These are phyloP conservation scores for Schizophyllum amplum DNA, from an alignment of 1,284 basidiomycete species.

Conservation along the genomic window DNA sequence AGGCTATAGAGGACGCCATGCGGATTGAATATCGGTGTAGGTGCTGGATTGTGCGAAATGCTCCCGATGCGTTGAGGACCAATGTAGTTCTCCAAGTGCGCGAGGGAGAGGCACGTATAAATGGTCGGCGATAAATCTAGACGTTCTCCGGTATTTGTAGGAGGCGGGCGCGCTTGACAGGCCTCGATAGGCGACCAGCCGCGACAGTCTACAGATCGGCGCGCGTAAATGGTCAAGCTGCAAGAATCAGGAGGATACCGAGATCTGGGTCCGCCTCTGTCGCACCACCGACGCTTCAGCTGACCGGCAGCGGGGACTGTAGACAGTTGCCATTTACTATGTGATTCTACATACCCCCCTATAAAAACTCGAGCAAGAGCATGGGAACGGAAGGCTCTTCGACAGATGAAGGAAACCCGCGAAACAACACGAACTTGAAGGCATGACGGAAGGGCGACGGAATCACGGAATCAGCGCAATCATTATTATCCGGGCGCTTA, in stretches of 20 bases:
- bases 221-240: background rate
- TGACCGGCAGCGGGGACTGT: background rate
- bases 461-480: background rate
- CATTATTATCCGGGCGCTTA: background rate
- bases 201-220: background rate
- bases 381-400: background rate
- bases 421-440: too few relatives aligned
- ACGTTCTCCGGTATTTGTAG: background rate
- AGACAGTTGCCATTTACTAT: background rate
- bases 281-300: too few relatives aligned
- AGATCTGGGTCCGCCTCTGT: too few relatives aligned
- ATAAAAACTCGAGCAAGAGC: background rate
- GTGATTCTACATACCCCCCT: background rate
- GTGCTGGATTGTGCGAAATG: background rate
- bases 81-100: background rate
- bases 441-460: background rate
- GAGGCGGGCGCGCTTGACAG: too few relatives aligned
- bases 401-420: background rate
- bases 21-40: background rate
- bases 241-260: too few relatives aligned
- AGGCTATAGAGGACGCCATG: background rate
- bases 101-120: background rate
- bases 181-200: background rate
- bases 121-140: background rate
- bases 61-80: background rate